Conservation (phyloP, 306 rosid genomes). For the Pterocarpus macrocarpus region DNA sequence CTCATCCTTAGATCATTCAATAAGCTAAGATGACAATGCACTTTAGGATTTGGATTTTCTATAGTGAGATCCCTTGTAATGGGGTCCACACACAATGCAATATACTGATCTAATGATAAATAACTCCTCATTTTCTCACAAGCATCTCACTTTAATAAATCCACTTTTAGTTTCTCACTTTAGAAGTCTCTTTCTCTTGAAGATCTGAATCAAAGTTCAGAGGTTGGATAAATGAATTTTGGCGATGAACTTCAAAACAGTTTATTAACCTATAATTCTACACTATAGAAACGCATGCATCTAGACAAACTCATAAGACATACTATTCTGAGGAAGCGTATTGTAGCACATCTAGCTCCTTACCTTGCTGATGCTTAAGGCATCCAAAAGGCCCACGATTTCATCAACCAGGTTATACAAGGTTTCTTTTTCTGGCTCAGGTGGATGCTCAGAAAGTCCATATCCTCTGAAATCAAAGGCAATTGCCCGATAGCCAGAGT, state of each 20-base stretch:
- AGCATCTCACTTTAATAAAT: neutral
- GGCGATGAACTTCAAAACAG: neutral
- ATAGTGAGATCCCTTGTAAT: too few species aligned
- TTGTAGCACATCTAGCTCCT: neutral
- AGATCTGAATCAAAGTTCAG: neutral
- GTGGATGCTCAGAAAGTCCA: slow-evolving; percentile 80
- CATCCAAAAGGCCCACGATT: slow-evolving; percentile 58
- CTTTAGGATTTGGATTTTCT: too few species aligned
- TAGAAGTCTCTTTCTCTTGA: too few species aligned
- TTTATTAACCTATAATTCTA: neutral
- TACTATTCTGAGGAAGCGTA: too few species aligned
- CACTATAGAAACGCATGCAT: neutral
- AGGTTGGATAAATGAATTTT: neutral
- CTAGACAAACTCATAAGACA: neutral
- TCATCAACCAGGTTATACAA: slow-evolving; percentile 61
- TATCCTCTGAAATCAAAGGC: slow-evolving; percentile 78
- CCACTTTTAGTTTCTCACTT: neutral
- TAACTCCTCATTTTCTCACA: neutral
- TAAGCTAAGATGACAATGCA: neutral
- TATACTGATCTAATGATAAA: neutral
- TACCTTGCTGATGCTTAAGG: slow-evolving; percentile 66
- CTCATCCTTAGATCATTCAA: neutral
- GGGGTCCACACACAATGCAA: too few species aligned
- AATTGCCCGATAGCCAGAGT: slow-evolving; percentile 71
- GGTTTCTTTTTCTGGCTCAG: slow-evolving; percentile 63